Conservation (phyloP, 2,329 filamentous ascomycete genomes). For the Polychaeton citri region DNA sequence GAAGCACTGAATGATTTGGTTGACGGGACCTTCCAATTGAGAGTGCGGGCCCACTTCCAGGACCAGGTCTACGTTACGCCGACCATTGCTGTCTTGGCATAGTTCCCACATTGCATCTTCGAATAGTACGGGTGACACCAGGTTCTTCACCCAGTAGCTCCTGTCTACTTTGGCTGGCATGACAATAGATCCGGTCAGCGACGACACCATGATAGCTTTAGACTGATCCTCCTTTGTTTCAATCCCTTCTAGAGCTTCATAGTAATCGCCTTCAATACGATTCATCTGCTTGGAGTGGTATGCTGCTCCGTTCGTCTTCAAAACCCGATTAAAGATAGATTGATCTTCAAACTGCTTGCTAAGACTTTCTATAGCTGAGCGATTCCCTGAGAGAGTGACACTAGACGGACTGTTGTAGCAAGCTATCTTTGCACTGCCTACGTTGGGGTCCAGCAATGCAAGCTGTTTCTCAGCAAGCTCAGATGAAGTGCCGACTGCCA, state of each 20-base stretch:
- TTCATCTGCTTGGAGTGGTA: not conserved
- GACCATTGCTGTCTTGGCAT: no score
- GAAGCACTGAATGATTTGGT: no score
- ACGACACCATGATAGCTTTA: not conserved
- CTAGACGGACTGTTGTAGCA: not conserved
- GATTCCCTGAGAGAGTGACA: not conserved
- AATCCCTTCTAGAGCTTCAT: not conserved
- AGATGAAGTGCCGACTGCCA: no score
- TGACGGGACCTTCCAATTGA: no score
- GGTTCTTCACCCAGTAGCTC: conserved; percentile 2
- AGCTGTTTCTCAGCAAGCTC: no score
- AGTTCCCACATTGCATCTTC: no score
- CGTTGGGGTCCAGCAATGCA: no score
- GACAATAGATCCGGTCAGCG: not conserved
- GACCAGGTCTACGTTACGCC: no score
- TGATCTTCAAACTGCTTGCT: not conserved
- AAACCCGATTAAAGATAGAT: not conserved
- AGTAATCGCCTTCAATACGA: not conserved
- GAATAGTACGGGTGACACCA: conserved; percentile 1
- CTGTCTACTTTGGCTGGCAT: not conserved
- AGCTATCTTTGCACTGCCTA: no score
- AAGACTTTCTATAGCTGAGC: not conserved
- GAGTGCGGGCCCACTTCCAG: no score
- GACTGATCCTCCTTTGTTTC: not conserved
- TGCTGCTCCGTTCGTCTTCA: not conserved